Base-by-base conservation (phyloP, 2,329 filamentous ascomycete genomes). In the Aspergillus melleus region DNA sequence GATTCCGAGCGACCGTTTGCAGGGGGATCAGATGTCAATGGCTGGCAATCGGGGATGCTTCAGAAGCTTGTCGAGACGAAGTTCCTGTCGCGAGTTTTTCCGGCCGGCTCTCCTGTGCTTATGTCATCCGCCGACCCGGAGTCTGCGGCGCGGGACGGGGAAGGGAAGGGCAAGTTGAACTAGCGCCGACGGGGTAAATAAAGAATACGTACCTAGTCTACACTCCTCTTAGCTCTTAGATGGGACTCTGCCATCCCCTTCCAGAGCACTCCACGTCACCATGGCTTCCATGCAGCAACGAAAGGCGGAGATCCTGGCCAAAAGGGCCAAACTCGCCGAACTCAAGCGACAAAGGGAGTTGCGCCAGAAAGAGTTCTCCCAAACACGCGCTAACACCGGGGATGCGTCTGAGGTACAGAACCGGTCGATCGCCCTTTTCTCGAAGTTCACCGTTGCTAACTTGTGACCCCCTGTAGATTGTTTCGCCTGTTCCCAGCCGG, bases 281-380 rank as follows among this genome's bases (percentile, higher is more conserved):
- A 70, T 72, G 52, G 68, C 71, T 55, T 69, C 68, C 29, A 74
- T 76, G 80, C 89, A 87, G 75, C 81, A 93, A 83, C 90, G 93
- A 70, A 90, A 92, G 81, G 92, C 96, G 82, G 95, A 99, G 82
- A 96, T 99, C 68, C 83, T 95, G 70, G 93, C 92, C 68, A 99
- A 99, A 81, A 94, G 91, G 83, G 94, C 93, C 64, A 97, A 95
- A 83, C 91, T 99, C 70, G 93, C 91, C 53, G 95, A 98, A 84
- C 85, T 99, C 66, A 97, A 96, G 81, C 87, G 91, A 63, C 92
- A 97, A 80, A 87, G 95, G 69, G 92, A 96, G 76, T 81, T 94
- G 68, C 86, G 93, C 61, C 86, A 91, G 65, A 90, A 85, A 73
- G 91, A 96, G 74, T 87, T 90, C 68, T 86, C 83, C 61, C 85